Conservation (phyloP, 2,329 filamentous ascomycete species). For the Aspergillus calidoustus region DNA sequence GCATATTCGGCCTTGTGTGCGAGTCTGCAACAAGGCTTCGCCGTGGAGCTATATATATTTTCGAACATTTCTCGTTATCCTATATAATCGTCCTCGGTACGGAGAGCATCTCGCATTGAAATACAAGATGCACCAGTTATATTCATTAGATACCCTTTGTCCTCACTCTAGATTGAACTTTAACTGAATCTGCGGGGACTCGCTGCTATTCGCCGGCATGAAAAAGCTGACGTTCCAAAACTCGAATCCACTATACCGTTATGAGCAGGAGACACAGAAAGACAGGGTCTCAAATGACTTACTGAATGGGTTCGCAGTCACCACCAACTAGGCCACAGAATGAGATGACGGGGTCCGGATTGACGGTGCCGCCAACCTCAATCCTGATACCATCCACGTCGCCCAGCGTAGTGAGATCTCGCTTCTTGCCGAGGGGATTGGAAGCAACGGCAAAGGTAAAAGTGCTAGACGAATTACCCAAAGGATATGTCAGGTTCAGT, state of each 20-base stretch:
- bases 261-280: not conserved
- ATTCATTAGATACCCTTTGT: no score
- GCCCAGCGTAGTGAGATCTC: constrained; percentile 15
- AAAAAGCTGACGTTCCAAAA: constrained; percentile 19
- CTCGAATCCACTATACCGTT: constrained; percentile 8
- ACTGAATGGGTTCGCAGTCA: constrained; percentile 20
- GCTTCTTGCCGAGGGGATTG: constrained; percentile 20
- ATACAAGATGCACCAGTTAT: no score
- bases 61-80: no score
- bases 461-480: constrained; percentile 37
- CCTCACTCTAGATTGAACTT: not conserved
- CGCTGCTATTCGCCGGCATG: constrained; percentile 5
- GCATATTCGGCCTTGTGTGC: no score
- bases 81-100: no score
- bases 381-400: constrained; percentile 23
- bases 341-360: constrained; percentile 18
- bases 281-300: not conserved
- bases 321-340: constrained; percentile 18
- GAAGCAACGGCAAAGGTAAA: constrained; percentile 34
- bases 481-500: constrained; percentile 60
- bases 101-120: no score
- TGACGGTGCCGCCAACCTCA: constrained; percentile 20
- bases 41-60: no score
- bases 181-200: constrained; percentile 6
- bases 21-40: no score